Conservation (phyloP, 441 rosid species). For the Erysimum cheiri region DNA sequence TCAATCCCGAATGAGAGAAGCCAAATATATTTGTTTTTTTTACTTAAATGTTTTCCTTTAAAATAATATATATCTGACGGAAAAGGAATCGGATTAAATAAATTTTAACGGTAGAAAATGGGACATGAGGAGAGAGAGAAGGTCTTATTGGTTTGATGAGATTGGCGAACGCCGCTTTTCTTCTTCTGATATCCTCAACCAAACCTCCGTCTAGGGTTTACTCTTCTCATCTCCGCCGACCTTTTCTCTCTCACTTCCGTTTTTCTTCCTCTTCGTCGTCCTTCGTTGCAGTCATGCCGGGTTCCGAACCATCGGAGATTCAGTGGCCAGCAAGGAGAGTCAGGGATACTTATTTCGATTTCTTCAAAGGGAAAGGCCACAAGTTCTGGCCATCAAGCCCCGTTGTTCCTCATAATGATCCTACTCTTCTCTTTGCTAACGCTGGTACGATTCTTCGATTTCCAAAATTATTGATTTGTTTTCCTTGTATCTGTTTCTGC, state of each 20-base stretch:
- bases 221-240: conserved; percentile 41
- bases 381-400: conserved; percentile 89
- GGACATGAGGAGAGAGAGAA: conserved; percentile 14
- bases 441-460: conserved; percentile 61
- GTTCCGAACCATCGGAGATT: conserved; percentile 53
- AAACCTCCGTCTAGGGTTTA: conserved; percentile 42
- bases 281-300: conserved; percentile 52
- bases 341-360: conserved; percentile 76
- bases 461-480: background rate
- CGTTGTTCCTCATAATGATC: conserved; percentile 90
- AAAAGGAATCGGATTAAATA: conserved; percentile 12
- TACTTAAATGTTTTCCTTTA: background rate
- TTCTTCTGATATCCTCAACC: conserved; percentile 31
- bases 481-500: background rate
- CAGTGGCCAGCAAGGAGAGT: conserved; percentile 84
- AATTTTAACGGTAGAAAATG: conserved; percentile 30
- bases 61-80: conserved; percentile 10
- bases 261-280: conserved; percentile 37
- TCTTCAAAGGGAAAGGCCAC: conserved; percentile 72
- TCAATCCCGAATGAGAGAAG: too few species aligned
- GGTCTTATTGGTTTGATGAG: conserved; percentile 37
- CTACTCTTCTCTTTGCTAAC: conserved; percentile 91
- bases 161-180: conserved; percentile 34
- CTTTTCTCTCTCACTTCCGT: conserved; percentile 40
- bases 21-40: too few species aligned